A percentile compares a stretch with the other conserved stretches of the same genome.
phyloP scores from a whole-genome alignment of 495 filamentous ascomycete genomes.

The Jackrogersella minutella region DNA sequence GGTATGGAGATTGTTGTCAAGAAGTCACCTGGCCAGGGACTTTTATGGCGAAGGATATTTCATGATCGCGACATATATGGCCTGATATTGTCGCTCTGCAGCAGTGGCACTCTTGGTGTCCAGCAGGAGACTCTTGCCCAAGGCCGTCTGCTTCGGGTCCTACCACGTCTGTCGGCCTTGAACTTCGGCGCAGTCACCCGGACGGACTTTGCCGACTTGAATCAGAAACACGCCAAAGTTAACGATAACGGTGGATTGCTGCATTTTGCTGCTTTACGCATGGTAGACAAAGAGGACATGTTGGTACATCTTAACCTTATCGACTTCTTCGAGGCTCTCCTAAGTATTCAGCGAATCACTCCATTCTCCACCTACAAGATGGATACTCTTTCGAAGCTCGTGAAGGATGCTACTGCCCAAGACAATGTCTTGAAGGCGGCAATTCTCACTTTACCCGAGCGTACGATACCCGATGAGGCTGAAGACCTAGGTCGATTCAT shows the following conservation, averaged over 20 bases:
- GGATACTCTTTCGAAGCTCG: conserved; percentile 49
- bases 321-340: conserved; percentile 74
- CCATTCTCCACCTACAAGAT: conserved; percentile 51
- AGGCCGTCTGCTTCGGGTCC: conserved; percentile 73
- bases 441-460: conserved; percentile 52
- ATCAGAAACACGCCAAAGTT: conserved; percentile 57
- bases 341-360: conserved; percentile 61
- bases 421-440: conserved; percentile 53
- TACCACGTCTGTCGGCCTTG: conserved; percentile 70
- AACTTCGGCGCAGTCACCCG: conserved; percentile 68
- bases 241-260: conserved; percentile 65
- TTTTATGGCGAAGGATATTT: conserved; percentile 78
- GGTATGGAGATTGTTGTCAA: conserved; percentile 48
- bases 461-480: conserved; percentile 55
- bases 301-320: conserved; percentile 83
- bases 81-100: conserved; percentile 69
- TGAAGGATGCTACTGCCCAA: conserved; percentile 48
- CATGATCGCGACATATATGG: conserved; percentile 70
- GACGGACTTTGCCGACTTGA: conserved; percentile 67
- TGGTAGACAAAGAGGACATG: conserved; percentile 77
- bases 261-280: conserved; percentile 74
- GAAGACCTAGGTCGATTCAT: conserved; percentile 52
- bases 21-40: conserved; percentile 64
- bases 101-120: conserved; percentile 56
- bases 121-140: conserved; percentile 79